These are phyloP conservation scores for Eucalyptus pauciflora DNA, from an alignment of 345 rosid species.

Conservation along the genomic window DNA sequence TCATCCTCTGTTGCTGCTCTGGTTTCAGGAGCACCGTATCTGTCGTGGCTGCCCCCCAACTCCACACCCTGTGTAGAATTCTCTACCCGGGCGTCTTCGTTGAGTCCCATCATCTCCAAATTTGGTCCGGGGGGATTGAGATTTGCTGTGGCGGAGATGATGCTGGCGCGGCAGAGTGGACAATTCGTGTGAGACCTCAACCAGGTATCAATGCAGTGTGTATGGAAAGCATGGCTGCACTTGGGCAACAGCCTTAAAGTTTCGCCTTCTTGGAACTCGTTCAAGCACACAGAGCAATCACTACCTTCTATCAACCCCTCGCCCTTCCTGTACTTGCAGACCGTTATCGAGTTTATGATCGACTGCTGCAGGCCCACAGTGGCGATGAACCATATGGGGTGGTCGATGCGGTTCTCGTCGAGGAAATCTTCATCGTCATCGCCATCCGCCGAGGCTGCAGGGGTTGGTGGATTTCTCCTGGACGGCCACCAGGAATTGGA, in stretches of 20 bases:
- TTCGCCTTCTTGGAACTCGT: conserved; percentile 69
- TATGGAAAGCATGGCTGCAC: conserved; percentile 79
- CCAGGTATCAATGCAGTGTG: conserved; percentile 76
- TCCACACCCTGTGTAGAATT: conserved; percentile 2
- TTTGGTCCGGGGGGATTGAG: not conserved
- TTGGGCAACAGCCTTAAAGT: conserved; percentile 66
- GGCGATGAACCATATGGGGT: conserved; percentile 68
- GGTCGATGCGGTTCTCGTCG: conserved; percentile 42
- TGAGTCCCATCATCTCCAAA: conserved; percentile 8
- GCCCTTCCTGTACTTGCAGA: conserved; percentile 49
- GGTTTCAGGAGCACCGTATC: conserved; percentile 14
- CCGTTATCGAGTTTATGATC: conserved; percentile 51
- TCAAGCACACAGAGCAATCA: conserved; percentile 82
- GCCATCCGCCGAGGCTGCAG: not conserved
- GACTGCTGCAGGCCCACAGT: conserved; percentile 70
- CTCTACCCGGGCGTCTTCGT: conserved; percentile 10
- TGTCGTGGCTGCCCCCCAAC: conserved; percentile 4
- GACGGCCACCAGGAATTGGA: conserved; percentile 14
- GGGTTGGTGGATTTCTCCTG: not conserved
- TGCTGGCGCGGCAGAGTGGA: conserved; percentile 71
- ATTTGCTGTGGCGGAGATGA: not conserved
- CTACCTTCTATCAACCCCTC: conserved; percentile 73
- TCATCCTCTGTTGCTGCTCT: conserved; percentile 11
- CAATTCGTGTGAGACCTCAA: conserved; percentile 70
- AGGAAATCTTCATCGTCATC: conserved; percentile 20